Percentiles rank a stretch among this genome's conserved stretches.
Conservation (phyloP, 495 filamentous ascomycete genomes). For the Darksidea phi region DNA sequence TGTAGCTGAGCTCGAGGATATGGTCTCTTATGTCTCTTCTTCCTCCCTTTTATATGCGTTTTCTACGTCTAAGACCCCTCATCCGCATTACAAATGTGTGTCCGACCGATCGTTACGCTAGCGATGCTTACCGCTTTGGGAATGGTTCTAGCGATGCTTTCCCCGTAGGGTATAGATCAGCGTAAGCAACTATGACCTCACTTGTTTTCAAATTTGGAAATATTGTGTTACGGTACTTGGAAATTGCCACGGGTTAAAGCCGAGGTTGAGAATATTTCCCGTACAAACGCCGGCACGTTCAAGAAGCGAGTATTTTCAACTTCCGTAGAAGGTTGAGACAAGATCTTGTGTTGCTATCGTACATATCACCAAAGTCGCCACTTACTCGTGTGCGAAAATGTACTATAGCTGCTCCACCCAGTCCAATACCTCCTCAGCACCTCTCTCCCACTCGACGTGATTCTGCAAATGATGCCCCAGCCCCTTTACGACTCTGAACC, state of each 20-base stretch:
- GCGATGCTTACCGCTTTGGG: constrained; percentile 15
- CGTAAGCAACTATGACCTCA: no score
- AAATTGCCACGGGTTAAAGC: no score
- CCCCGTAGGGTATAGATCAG: no score
- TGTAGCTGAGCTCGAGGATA: background rate
- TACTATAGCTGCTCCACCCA: constrained; percentile 30
- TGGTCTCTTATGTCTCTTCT: background rate
- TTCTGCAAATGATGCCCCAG: constrained; percentile 52
- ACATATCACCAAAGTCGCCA: no score
- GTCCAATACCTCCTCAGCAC: constrained; percentile 42
- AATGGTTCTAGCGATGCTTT: background rate
- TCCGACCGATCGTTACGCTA: constrained; percentile 4
- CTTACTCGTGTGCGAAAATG: no score
- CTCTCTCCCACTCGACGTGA: constrained; percentile 45
- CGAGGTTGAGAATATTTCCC: no score
- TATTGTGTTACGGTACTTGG: no score
- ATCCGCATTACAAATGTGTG: constrained; percentile 1
- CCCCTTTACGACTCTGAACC: constrained; percentile 41
- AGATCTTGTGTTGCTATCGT: no score
- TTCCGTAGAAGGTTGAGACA: no score
- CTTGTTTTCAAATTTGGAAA: no score
- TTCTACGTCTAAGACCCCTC: background rate
- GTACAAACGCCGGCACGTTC: no score
- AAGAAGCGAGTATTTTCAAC: no score
- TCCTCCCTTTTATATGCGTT: background rate